Conservation (phyloP, 2,329 filamentous ascomycete species). For the Fusarium foetens region DNA sequence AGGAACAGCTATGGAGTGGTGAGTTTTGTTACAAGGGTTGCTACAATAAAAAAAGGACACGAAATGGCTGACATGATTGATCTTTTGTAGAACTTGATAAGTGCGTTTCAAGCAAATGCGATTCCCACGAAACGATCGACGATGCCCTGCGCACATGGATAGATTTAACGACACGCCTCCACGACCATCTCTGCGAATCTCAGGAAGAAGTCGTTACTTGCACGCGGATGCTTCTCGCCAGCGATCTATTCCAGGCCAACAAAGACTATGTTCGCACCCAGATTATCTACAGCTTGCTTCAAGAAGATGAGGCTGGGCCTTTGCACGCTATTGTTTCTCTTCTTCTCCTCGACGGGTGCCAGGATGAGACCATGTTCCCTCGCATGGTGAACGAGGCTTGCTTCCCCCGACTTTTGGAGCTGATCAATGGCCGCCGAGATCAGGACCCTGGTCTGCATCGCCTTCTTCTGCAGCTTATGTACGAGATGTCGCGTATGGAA, state of each 20-base stretch:
- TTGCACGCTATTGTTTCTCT: conserved; percentile 86
- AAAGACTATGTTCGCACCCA: conserved; percentile 90
- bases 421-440: conserved; percentile 75
- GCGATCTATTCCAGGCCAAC: conserved; percentile 77
- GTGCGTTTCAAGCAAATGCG: conserved; percentile 59
- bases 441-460: conserved; percentile 79
- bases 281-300: conserved; percentile 88
- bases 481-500: conserved; percentile 96
- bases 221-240: conserved; percentile 80
- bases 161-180: conserved; percentile 77
- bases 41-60: conserved; percentile 1
- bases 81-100: conserved; percentile 57
- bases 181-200: conserved; percentile 77
- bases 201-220: conserved; percentile 85
- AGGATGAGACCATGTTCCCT: conserved; percentile 80
- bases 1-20: conserved; percentile 93
- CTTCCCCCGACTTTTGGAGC: conserved; percentile 83
- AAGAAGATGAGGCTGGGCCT: conserved; percentile 86
- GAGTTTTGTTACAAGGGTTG: conserved; percentile 31
- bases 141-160: conserved; percentile 87
- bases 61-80: conserved; percentile 22
- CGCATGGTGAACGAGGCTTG: conserved; percentile 88
- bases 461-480: conserved; percentile 86
- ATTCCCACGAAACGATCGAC: conserved; percentile 74
- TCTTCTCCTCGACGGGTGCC: conserved; percentile 85